A percentile compares a stretch with the other conserved stretches of the same genome.
phyloP scores from a whole-genome alignment of 208 protist species.

The Trichomonas gallinae region DNA sequence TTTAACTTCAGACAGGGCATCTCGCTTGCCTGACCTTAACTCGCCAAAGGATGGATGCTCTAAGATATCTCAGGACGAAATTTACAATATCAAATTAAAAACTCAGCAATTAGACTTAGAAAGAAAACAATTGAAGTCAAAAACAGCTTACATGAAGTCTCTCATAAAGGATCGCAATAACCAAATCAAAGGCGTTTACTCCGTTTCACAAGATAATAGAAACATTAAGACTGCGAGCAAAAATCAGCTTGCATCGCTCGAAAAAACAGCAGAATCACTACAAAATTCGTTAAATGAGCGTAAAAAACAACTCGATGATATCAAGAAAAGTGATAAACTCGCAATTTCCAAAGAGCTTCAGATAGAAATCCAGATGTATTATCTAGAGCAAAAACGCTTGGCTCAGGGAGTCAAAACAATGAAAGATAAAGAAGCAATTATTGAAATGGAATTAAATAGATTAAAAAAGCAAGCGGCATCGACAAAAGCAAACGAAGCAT shows the following conservation, averaged over 20 bases:
- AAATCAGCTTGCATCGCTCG: background rate
- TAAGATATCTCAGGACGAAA: background rate
- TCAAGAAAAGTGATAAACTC: background rate
- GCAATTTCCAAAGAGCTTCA: background rate
- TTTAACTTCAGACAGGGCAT: background rate
- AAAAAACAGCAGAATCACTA: background rate
- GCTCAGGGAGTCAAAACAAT: background rate
- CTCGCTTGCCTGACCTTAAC: background rate
- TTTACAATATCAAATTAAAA: background rate
- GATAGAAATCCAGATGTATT: background rate
- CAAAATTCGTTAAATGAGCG: background rate
- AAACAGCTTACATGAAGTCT: background rate
- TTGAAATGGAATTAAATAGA: background rate
- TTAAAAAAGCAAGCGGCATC: background rate
- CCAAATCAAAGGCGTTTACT: background rate
- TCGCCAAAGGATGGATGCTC: background rate
- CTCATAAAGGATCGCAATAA: background rate
- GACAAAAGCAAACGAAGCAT: background rate
- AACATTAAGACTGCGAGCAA: background rate
- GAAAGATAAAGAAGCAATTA: background rate
- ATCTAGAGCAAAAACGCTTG: background rate
- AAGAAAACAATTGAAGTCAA: background rate
- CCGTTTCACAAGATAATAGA: background rate
- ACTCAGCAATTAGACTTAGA: background rate
- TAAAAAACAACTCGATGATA: background rate